phyloP scores from a whole-genome alignment of 768 basidiomycete species.

The Lanmaoa rubissima region DNA sequence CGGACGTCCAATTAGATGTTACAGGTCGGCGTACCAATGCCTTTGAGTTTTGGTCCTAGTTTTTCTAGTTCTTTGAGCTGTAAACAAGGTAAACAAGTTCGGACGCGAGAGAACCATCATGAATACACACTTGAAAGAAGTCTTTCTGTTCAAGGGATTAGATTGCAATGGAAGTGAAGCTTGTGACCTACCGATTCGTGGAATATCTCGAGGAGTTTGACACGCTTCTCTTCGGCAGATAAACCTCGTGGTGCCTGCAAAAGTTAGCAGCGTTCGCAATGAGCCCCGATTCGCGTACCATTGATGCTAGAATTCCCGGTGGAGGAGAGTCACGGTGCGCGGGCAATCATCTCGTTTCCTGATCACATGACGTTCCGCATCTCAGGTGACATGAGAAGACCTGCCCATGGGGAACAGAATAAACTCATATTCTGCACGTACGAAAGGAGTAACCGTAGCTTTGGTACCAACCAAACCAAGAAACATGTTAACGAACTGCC shows the following conservation, averaged over 20 bases:
- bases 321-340: not conserved
- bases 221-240: slow-evolving; percentile 86
- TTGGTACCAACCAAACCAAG: slow-evolving; percentile 24
- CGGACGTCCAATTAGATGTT: not conserved
- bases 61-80: slow-evolving; percentile 93
- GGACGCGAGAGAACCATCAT: not conserved
- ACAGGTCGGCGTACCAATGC: slow-evolving; percentile 60
- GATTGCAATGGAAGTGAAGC: not conserved
- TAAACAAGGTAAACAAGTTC: not conserved
- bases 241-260: slow-evolving; percentile 76
- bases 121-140: slow-evolving; percentile 61
- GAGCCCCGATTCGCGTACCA: slow-evolving; percentile 16
- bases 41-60: slow-evolving; percentile 82
- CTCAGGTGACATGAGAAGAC: not conserved
- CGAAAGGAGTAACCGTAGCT: slow-evolving; percentile 14
- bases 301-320: slow-evolving; percentile 4
- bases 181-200: slow-evolving; percentile 69
- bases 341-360: not conserved
- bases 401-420: slow-evolving; percentile 7
- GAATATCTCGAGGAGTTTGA: slow-evolving; percentile 88
- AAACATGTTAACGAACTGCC: slow-evolving; percentile 12
- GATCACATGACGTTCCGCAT: slow-evolving; percentile 27
- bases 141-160: slow-evolving; percentile 55
- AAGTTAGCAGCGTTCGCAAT: not conserved
- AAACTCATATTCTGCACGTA: slow-evolving; percentile 27